Evolutionary conservation across 106 monocot species (phyloP), one percentile per base, ranked within the genome.

Genomic region (Ottelia alismoides): DNA sequence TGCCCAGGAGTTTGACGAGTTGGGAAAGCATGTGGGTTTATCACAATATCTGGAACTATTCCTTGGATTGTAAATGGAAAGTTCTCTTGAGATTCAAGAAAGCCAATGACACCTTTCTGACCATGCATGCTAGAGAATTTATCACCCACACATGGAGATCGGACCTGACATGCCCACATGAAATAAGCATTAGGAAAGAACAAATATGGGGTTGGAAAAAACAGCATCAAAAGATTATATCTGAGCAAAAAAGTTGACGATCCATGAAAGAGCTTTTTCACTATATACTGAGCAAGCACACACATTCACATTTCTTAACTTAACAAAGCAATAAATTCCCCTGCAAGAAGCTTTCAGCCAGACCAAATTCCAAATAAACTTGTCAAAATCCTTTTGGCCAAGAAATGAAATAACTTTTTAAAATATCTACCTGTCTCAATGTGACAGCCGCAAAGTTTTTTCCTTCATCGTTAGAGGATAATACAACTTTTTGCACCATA

Each of bases 61-160:
- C 89, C 89, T 67, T 79, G 71, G 23, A 44, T 22, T 6, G 88
- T 96, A 62, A 96, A 96, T 16, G 89, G 81, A 31, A 96, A 96
- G 50, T 96, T 96, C 30, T 96, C 94, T 59, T 96, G 94, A 25
- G 88, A 70, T 62, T 96, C 94, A 48, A 96, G 50, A 62, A 85
- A 79, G 23, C 94, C 94, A 63, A 96, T 62, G 27, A 96, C 94
- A 57, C 94, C 94, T 69, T 96, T 96, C 65, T 96, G 94, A 19
- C 94, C 94, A 67, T 96, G 94, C 94, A 96, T 96, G 64, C 94
- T 96, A 22, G 94, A 89, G 68, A 98, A 98, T 19, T 89, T 98
- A 72, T 89, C 89, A 26, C 89, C 85, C 51, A 85, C 50, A 45
- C 73, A 74, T 9, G 92, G 92, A 57, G 86, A 79, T 52, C 92